These are phyloP conservation scores for Arxiozyma telluris DNA, from an alignment of 1,139 yeast species.

Conservation along the genomic window DNA sequence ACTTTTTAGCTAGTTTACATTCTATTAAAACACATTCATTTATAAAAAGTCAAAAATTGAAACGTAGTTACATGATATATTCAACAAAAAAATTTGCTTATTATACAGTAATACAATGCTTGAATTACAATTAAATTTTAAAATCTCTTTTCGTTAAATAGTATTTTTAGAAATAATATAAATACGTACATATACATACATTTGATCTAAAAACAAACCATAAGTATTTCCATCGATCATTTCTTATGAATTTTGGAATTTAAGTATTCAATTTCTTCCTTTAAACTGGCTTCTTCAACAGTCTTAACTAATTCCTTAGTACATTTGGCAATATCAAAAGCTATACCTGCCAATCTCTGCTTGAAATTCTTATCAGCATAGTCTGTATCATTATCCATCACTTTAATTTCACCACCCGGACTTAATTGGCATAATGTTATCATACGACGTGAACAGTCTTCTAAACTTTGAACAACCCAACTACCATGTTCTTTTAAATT, in stretches of 20 bases:
- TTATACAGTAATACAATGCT: no score
- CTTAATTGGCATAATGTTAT: slow-evolving; percentile 47
- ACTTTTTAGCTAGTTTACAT: no score
- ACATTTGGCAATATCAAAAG: slow-evolving; percentile 92
- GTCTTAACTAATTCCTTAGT: slow-evolving; percentile 92
- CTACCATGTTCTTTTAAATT: slow-evolving; percentile 83
- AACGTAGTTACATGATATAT: no score
- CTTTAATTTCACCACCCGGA: slow-evolving; percentile 27
- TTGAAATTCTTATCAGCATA: slow-evolving; percentile 78
- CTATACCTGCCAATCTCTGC: slow-evolving; percentile 90
- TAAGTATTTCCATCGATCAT: neutral
- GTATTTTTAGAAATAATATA: no score
- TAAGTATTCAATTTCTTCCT: slow-evolving; percentile 54
- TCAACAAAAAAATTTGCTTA: no score
- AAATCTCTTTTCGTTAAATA: no score
- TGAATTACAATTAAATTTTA: no score
- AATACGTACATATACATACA: no score
- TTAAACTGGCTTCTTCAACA: slow-evolving; percentile 86
- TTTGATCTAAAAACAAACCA: neutral
- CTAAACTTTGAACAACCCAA: slow-evolving; percentile 80
- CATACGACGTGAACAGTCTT: slow-evolving; percentile 80
- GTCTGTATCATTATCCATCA: slow-evolving; percentile 46
- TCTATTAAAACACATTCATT: neutral
- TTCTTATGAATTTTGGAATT: slow-evolving; percentile 29
- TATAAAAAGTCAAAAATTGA: neutral